Conservation (phyloP, 2,329 filamentous ascomycete species). For the Botryosphaeria dothidea region DNA sequence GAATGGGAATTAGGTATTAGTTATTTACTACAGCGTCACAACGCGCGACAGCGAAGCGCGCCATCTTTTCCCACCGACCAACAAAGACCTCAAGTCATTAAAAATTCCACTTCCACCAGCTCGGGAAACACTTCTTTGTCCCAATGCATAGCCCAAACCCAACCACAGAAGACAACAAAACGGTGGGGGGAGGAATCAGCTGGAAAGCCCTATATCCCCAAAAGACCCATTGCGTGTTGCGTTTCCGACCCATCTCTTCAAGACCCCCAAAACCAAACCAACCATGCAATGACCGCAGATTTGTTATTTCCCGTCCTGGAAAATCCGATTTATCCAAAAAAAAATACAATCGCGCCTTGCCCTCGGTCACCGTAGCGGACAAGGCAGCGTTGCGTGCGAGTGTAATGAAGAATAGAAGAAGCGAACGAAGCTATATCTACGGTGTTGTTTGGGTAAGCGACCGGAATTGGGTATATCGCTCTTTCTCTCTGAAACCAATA, state of each 20-base stretch:
- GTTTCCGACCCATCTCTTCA: background rate
- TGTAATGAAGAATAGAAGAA: constrained; percentile 2
- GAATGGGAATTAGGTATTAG: too few relatives aligned
- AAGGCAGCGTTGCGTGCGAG: background rate
- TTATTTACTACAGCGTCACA: background rate
- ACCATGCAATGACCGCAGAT: background rate
- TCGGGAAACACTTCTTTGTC: background rate
- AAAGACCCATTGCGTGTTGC: background rate
- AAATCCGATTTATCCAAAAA: background rate
- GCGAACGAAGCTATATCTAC: constrained; percentile 16
- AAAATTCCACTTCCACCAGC: background rate
- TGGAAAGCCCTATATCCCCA: background rate
- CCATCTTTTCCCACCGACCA: background rate
- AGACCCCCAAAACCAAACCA: background rate
- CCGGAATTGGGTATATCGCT: constrained; percentile 17
- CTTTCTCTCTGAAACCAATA: constrained; percentile 8
- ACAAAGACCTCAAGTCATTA: background rate
- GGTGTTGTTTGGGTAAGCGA: constrained; percentile 12
- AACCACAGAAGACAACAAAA: background rate
- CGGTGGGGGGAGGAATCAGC: background rate
- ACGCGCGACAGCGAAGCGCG: background rate
- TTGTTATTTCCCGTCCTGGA: background rate
- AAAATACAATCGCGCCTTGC: background rate
- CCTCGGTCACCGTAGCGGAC: constrained; percentile 14
- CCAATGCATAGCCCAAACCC: background rate